Evolutionary conservation across 768 basidiomycete species (phyloP).

Genomic region (Mycena olivaceomarginata): DNA sequence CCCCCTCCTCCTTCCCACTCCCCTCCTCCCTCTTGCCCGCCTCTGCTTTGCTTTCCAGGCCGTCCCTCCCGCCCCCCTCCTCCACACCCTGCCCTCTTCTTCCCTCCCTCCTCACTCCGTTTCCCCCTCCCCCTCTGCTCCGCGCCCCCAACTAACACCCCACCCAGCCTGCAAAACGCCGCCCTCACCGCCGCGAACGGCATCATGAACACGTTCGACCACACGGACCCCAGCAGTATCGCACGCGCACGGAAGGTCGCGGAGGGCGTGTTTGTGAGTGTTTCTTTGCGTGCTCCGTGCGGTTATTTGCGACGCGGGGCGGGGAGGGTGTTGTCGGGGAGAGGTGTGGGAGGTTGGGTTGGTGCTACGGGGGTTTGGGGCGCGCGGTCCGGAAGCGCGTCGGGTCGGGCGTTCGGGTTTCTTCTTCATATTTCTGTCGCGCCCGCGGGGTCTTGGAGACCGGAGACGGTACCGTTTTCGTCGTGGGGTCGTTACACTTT

Average conservation of each 20-base stretch:
- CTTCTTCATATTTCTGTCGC: too few species aligned
- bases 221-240: conserved; percentile 74
- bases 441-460: too few species aligned
- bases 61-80: background rate
- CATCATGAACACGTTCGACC: conserved; percentile 94
- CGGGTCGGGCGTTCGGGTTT: too few species aligned
- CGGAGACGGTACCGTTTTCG: too few species aligned
- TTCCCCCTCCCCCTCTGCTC: background rate
- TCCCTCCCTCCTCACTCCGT: background rate
- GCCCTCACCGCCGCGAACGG: conserved; percentile 84
- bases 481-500: too few species aligned
- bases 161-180: conserved; percentile 81
- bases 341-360: too few species aligned
- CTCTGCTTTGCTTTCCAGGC: background rate
- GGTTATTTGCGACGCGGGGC: background rate
- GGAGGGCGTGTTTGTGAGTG: conserved; percentile 76
- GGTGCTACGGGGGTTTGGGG: too few species aligned
- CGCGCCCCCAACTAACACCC: background rate
- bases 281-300: background rate
- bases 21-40: background rate
- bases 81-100: background rate
- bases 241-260: conserved; percentile 81
- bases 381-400: too few species aligned
- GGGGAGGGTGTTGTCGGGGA: too few species aligned
- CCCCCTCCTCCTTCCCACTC: too few species aligned